phyloP scores from a whole-genome alignment of 2,329 filamentous ascomycete genomes.

The Diaporthe helianthi region DNA sequence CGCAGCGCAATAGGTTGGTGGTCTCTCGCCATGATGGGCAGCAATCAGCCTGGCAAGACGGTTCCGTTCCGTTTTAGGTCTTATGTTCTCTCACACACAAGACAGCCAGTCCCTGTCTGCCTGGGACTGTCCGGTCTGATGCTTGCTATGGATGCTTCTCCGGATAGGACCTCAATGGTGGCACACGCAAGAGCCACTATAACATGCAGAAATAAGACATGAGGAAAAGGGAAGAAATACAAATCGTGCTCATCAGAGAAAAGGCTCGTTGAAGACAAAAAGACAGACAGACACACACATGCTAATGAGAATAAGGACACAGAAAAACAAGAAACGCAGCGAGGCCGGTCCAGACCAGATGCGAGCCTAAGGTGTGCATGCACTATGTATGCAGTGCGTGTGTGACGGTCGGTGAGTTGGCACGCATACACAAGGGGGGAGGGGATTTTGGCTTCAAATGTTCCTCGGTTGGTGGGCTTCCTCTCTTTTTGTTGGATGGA shows the following conservation, averaged over 20 bases:
- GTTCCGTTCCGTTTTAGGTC: background rate
- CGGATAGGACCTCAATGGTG: background rate
- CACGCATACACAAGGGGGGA: background rate
- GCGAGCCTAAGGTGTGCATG: background rate
- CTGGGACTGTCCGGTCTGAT: background rate
- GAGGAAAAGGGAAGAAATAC: background rate
- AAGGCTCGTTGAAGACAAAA: background rate
- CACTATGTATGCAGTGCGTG: background rate
- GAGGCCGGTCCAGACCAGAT: background rate
- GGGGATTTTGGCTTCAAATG: too few relatives aligned
- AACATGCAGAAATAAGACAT: background rate
- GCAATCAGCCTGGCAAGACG: too few relatives aligned
- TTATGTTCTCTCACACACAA: background rate
- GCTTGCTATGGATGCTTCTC: background rate
- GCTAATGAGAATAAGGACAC: background rate
- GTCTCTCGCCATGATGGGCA: background rate
- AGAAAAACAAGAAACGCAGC: background rate
- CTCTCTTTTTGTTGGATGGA: slow-evolving; percentile 1
- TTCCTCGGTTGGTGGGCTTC: background rate
- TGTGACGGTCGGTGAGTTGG: slow-evolving; percentile 16
- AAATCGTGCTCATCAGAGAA: background rate
- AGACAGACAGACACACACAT: background rate
- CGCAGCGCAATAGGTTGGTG: slow-evolving; percentile 26
- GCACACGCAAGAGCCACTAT: background rate
- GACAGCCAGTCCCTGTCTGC: background rate